These are phyloP conservation scores for Rostrohypoxylon terebratum DNA, from an alignment of 495 filamentous ascomycete genomes.

Conservation along the genomic window DNA sequence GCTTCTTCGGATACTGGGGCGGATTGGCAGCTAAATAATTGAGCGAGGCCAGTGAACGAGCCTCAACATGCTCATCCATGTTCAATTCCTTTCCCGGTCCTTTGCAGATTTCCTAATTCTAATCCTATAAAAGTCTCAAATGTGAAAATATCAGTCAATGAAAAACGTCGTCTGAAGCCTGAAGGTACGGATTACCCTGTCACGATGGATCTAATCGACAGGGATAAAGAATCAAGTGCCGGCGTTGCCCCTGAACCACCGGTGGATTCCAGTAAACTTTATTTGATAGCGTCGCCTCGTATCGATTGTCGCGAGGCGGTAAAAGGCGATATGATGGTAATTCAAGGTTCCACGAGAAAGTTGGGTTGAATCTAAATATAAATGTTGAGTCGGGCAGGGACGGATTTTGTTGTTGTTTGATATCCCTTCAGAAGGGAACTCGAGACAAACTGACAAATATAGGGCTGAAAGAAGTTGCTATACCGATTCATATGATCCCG, in stretches of 20 bases:
- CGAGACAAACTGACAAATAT: neutral
- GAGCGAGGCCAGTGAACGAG: slow-evolving; percentile 82
- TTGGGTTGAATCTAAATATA: slow-evolving; percentile 38
- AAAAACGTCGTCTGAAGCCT: slow-evolving; percentile 1
- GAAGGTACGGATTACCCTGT: slow-evolving; percentile 8
- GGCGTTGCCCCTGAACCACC: neutral
- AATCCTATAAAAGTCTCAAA: neutral
- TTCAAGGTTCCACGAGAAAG: slow-evolving; percentile 26
- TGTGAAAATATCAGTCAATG: slow-evolving; percentile 9
- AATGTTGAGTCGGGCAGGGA: slow-evolving; percentile 27
- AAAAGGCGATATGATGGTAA: neutral
- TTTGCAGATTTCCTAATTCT: neutral
- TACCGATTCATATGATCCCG: slow-evolving; percentile 3
- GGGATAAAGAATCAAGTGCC: slow-evolving; percentile 29
- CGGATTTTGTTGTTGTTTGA: neutral
- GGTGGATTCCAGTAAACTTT: slow-evolving; percentile 15
- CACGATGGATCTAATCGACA: slow-evolving; percentile 14
- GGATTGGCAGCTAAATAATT: slow-evolving; percentile 87
- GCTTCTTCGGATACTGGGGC: slow-evolving; percentile 81
- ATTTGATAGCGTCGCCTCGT: slow-evolving; percentile 29
- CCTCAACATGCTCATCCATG: slow-evolving; percentile 71
- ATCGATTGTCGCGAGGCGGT: slow-evolving; percentile 1
- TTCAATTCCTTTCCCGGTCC: slow-evolving; percentile 13
- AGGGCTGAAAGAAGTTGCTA: slow-evolving; percentile 13
- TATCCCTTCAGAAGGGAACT: neutral